A percentile compares a stretch with the other conserved stretches of the same genome.
Conservation (phyloP, 2,329 filamentous ascomycete species). For the Cladosporium austrohemisphaericum region DNA sequence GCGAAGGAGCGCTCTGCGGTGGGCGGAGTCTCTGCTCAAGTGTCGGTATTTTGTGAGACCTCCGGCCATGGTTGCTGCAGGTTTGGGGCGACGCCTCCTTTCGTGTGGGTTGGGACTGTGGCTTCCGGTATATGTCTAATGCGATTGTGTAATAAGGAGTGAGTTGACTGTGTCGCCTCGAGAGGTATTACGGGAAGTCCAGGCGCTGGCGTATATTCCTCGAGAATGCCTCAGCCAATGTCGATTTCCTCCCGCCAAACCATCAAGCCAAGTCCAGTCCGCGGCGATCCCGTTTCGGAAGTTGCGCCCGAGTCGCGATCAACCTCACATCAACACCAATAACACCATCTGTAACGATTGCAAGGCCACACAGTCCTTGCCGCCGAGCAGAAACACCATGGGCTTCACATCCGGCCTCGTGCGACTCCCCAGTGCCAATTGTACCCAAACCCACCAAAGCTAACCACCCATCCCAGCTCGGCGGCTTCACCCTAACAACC, state of each 20-base stretch:
- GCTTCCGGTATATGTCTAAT: too few relatives aligned
- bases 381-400: constrained; percentile 33
- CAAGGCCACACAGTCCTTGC: constrained; percentile 4
- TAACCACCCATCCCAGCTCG: constrained; percentile 36
- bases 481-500: constrained; percentile 50
- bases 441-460: constrained; percentile 11
- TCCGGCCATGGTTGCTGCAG: constrained; percentile 68
- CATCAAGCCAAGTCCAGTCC: neutral
- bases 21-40: constrained; percentile 77
- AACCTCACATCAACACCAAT: constrained; percentile 10
- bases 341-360: neutral
- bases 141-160: too few relatives aligned
- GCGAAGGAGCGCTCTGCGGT: constrained; percentile 86
- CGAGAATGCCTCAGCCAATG: neutral
- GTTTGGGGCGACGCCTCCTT: constrained; percentile 2
- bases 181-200: neutral
- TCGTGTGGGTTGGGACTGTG: neutral
- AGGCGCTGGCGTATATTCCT: neutral
- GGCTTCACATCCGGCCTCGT: constrained; percentile 53
- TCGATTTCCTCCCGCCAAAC: neutral
- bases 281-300: constrained; percentile 11
- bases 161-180: too few relatives aligned
- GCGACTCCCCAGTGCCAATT: constrained; percentile 18
- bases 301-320: neutral
- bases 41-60: constrained; percentile 84